These are phyloP conservation scores for Butyriboletus loyo DNA, from an alignment of 768 basidiomycete species.

Conservation along the genomic window DNA sequence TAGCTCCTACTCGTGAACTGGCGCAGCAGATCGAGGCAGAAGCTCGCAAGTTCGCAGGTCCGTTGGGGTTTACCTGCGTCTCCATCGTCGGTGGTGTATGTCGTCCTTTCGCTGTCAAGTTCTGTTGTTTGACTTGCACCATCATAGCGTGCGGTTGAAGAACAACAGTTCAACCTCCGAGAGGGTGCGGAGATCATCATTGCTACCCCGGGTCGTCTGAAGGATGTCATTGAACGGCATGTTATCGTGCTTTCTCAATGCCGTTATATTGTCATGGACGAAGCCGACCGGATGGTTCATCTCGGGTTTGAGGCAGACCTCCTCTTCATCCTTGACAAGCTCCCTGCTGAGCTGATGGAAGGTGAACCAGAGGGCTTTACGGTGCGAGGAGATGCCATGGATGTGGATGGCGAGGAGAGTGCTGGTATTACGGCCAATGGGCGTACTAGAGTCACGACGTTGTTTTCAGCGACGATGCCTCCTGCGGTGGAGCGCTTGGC, in stretches of 20 bases:
- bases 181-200: slow-evolving; percentile 99
- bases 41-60: slow-evolving; percentile 85
- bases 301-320: slow-evolving; percentile 95
- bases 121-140: slow-evolving; percentile 12
- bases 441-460: slow-evolving; percentile 85
- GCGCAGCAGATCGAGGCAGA: slow-evolving; percentile 97
- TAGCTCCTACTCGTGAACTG: slow-evolving; percentile 97
- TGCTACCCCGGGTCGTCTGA: slow-evolving; percentile 96
- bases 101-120: background rate
- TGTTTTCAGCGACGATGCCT: slow-evolving; percentile 99
- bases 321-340: slow-evolving; percentile 89
- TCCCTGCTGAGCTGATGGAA: slow-evolving; percentile 84
- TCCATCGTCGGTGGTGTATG: slow-evolving; percentile 95
- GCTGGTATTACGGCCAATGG: slow-evolving; percentile 49
- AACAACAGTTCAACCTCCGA: slow-evolving; percentile 97
- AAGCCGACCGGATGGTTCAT: slow-evolving; percentile 98
- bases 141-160: slow-evolving; percentile 81
- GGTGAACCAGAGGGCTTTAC: slow-evolving; percentile 51
- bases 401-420: slow-evolving; percentile 67
- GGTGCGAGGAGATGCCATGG: slow-evolving; percentile 56
- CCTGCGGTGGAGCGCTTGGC: slow-evolving; percentile 93
- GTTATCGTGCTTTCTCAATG: slow-evolving; percentile 96
- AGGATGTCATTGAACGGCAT: slow-evolving; percentile 95
- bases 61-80: slow-evolving; percentile 89
- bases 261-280: slow-evolving; percentile 99